Base-by-base conservation (phyloP, 2,329 filamentous ascomycete species). In the Rugonectria rugulosa region DNA sequence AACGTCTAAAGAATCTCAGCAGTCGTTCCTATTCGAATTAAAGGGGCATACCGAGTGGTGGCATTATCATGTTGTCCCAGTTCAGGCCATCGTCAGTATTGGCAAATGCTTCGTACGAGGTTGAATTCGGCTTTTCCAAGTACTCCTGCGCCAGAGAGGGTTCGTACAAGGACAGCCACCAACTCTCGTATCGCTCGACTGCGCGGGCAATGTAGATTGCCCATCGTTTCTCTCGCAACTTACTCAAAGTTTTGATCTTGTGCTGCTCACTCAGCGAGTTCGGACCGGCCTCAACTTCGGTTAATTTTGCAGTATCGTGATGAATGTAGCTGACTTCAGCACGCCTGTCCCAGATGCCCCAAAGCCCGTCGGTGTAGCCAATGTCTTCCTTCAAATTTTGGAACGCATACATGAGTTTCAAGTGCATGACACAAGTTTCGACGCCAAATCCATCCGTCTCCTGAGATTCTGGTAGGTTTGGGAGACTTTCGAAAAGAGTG, bases 381-480 rank as follows among this genome's bases (percentile, higher is more conserved):
- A 90, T 71, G 6, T 80, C 77, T 50, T 88, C 83, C 41, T 84
- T 85, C 26, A 91, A 70, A 38, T 78, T 79, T 53, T 88, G 80
- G 53, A 91, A 83, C 6, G 83, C 81, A 41, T 84, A 81, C 0
- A 92, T 78, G 1, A 91, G 76, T 67, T 89, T 89, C 17, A 91
- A 78, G 67, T 91, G 89, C n/a, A n/a, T n/a, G n/a, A n/a, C n/a
- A n/a, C n/a, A n/a, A n/a, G n/a, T n/a, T n/a, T n/a, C n/a, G n/a
- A n/a, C n/a, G n/a, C n/a, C n/a, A n/a, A n/a, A n/a, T n/a, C n/a
- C n/a, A n/a, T n/a, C n/a, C n/a, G n/a, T n/a, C n/a, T n/a, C n/a
- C n/a, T n/a, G n/a, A n/a, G n/a, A n/a, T n/a, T n/a, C n/a, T n/a
- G n/a, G n/a, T n/a, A n/a, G n/a, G n/a, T n/a, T n/a, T n/a, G n/a